Evolutionary conservation across 2,329 filamentous ascomycete species (phyloP).

Genomic region (Phoma sp.): DNA sequence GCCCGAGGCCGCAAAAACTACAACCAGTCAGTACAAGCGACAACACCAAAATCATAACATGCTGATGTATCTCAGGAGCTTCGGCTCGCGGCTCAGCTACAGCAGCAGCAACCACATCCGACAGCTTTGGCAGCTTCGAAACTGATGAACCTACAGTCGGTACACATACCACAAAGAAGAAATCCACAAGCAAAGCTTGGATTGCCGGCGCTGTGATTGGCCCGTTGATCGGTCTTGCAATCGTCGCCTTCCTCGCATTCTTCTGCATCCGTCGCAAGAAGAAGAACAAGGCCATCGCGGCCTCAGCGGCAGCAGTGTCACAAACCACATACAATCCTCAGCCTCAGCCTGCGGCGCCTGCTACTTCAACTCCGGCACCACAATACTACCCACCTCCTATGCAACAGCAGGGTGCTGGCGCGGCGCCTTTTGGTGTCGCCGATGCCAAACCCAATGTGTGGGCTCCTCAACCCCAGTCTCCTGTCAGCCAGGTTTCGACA

Average conservation of each 20-base stretch:
- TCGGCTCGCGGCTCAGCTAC: conserved; percentile 5
- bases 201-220: conserved; percentile 39
- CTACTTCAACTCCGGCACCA: conserved; percentile 14
- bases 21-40: conserved; percentile 7
- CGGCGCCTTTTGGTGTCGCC: conserved; percentile 26
- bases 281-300: conserved; percentile 15
- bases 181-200: conserved; percentile 34
- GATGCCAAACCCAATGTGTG: conserved; percentile 25
- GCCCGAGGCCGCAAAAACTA: conserved; percentile 19
- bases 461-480: conserved; percentile 17
- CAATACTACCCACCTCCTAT: conserved; percentile 27
- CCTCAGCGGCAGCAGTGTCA: neutral
- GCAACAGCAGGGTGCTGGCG: conserved; percentile 22
- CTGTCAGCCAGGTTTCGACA: conserved; percentile 17
- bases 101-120: neutral
- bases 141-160: neutral
- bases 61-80: neutral
- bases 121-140: neutral
- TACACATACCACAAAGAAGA: neutral
- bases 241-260: conserved; percentile 22
- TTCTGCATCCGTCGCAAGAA: conserved; percentile 29
- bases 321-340: conserved; percentile 14
- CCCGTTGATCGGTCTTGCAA: conserved; percentile 29
- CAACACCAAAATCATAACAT: neutral
- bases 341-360: neutral